phyloP scores from a whole-genome alignment of 2,329 filamentous ascomycete species.

The Trichoderma harzianum region DNA sequence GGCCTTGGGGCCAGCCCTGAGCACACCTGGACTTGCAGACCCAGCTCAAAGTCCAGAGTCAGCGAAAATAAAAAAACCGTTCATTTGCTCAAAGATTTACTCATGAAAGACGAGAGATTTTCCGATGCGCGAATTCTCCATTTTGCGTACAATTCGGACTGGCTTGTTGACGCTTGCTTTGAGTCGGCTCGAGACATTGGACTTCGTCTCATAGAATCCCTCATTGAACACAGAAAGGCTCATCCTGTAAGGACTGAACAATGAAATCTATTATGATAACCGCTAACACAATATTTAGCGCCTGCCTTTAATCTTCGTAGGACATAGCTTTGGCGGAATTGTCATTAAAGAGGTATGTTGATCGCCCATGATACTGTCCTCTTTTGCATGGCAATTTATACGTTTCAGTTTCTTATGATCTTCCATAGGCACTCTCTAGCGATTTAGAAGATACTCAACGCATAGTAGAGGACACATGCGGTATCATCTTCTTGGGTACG shows the following conservation, averaged over 20 bases:
- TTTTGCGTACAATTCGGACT: conserved; percentile 24
- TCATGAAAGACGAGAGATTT: conserved; percentile 17
- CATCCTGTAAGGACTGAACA: background rate
- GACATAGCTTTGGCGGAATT: conserved; percentile 25
- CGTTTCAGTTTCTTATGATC: background rate
- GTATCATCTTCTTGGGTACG: conserved; percentile 23
- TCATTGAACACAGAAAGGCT: background rate
- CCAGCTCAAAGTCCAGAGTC: background rate
- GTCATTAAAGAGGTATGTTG: conserved; percentile 21
- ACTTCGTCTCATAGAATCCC: background rate
- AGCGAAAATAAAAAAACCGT: background rate
- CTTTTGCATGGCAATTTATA: too few relatives aligned
- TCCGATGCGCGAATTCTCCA: conserved; percentile 22
- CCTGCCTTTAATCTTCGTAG: conserved; percentile 24
- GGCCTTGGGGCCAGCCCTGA: conserved; percentile 22
- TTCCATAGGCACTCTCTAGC: background rate
- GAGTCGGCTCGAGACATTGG: background rate
- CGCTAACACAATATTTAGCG: background rate
- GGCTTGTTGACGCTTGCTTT: conserved; percentile 21
- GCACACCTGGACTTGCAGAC: conserved; percentile 20
- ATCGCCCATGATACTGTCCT: too few relatives aligned
- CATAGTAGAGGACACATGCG: conserved; percentile 18
- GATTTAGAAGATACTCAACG: background rate
- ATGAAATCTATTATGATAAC: accelerated
- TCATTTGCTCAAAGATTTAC: conserved; percentile 21